phyloP scores from a whole-genome alignment of 345 rosid genomes.

The Clausena lansium region DNA sequence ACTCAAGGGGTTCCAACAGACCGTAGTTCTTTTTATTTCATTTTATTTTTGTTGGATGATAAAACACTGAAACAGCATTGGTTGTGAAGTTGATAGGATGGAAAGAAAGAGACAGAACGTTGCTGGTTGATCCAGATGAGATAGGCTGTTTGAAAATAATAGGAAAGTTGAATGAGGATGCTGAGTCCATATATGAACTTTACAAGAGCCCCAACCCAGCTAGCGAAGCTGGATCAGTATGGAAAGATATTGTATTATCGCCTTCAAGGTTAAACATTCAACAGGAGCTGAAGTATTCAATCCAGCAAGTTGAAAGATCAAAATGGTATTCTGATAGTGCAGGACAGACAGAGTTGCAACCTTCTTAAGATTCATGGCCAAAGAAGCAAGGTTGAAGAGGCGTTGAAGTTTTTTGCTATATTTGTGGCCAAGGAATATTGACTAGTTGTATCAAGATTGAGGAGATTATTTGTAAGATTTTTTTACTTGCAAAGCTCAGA shows the following conservation, averaged over 20 bases:
- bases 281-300: constrained; percentile 63
- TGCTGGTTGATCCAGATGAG: constrained; percentile 89
- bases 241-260: constrained; percentile 94
- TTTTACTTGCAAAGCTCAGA: neutral
- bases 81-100: constrained; percentile 82
- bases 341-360: constrained; percentile 9
- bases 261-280: constrained; percentile 84
- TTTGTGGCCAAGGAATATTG: constrained; percentile 11
- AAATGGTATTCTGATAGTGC: constrained; percentile 15
- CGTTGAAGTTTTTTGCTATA: constrained; percentile 6
- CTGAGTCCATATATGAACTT: constrained; percentile 77
- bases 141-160: constrained; percentile 63
- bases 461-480: constrained; percentile 3
- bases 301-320: constrained; percentile 58
- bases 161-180: constrained; percentile 65
- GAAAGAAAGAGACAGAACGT: constrained; percentile 86
- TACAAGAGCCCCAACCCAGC: constrained; percentile 71
- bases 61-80: constrained; percentile 25
- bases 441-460: constrained; percentile 9
- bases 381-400: constrained; percentile 8
- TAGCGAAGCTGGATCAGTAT: constrained; percentile 66
- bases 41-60: neutral
- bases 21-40: neutral
- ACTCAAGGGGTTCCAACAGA: neutral
- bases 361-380: constrained; percentile 7